A percentile compares a stretch with the other conserved stretches of the same genome.
phyloP scores from a whole-genome alignment of 495 filamentous ascomycete species.

The Neurospora intermedia region DNA sequence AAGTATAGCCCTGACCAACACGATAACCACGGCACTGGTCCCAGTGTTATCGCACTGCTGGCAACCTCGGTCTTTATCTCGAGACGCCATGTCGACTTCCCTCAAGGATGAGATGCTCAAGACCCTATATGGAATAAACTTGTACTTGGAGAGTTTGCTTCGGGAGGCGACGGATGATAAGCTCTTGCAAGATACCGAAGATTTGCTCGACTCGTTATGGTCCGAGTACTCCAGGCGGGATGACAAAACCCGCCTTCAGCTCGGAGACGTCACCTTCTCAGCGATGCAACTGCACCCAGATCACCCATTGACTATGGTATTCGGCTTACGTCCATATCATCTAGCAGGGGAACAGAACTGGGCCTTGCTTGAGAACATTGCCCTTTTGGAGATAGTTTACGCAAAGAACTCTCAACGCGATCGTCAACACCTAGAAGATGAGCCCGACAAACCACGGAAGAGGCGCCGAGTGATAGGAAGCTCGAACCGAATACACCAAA shows the following conservation, averaged over 20 bases:
- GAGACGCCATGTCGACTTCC: constrained; percentile 58
- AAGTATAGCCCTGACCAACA: constrained; percentile 49
- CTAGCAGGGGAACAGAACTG: constrained; percentile 41
- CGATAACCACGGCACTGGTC: constrained; percentile 47
- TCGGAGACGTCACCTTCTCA: constrained; percentile 60
- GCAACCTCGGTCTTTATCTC: constrained; percentile 52
- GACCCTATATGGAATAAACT: constrained; percentile 55
- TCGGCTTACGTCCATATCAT: constrained; percentile 38
- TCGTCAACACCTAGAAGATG: constrained; percentile 12
- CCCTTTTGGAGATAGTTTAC: constrained; percentile 36
- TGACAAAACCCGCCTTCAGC: constrained; percentile 61
- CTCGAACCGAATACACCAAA: constrained; percentile 51
- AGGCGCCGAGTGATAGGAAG: constrained; percentile 47
- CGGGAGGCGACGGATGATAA: constrained; percentile 16
- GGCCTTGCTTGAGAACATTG: constrained; percentile 40
- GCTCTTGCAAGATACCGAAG: constrained; percentile 32
- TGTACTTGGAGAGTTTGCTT: constrained; percentile 42
- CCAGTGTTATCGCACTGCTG: constrained; percentile 66
- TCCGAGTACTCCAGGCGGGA: constrained; percentile 62
- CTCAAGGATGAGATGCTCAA: constrained; percentile 52
- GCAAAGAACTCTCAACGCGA: constrained; percentile 20
- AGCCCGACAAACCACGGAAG: constrained; percentile 46
- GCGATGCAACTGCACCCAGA: constrained; percentile 23
- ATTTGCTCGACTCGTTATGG: constrained; percentile 51
- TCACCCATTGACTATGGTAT: constrained; percentile 26